A percentile compares a stretch with the other conserved stretches of the same genome.
phyloP scores from a whole-genome alignment of 208 protist genomes.

The Balamuthia mandrillaris region DNA sequence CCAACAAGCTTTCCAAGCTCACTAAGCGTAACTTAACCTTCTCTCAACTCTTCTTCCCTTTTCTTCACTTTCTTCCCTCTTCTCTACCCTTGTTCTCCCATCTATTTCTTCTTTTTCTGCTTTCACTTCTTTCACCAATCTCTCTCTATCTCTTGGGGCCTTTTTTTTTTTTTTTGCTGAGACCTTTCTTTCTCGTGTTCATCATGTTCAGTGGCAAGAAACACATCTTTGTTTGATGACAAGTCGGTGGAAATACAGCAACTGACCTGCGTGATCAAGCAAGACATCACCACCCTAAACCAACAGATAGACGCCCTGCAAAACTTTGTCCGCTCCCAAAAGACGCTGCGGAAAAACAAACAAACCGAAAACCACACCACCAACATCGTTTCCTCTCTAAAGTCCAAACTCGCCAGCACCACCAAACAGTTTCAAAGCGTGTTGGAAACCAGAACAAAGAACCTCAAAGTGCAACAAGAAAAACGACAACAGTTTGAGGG shows the following conservation, averaged over 20 bases:
- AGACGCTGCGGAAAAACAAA: slow-evolving; percentile 7
- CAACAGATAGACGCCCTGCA: background rate
- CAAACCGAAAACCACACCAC: background rate
- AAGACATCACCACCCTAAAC: slow-evolving; percentile 17
- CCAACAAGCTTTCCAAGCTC: slow-evolving; percentile 3
- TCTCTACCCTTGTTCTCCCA: background rate
- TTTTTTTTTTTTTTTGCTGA: background rate
- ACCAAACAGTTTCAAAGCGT: slow-evolving; percentile 1
- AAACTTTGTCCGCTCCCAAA: background rate
- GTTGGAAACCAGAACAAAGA: background rate
- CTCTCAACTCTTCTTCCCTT: background rate
- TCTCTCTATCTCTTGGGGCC: background rate
- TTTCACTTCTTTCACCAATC: background rate
- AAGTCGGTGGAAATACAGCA: slow-evolving; percentile 13
- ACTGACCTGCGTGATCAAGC: slow-evolving; percentile 2
- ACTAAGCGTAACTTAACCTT: background rate
- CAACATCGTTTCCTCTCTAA: background rate
- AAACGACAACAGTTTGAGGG: background rate
- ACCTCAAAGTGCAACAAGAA: slow-evolving; percentile 1
- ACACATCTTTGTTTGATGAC: slow-evolving; percentile 5
- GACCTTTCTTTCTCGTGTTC: background rate
- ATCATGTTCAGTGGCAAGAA: background rate
- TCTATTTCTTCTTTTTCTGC: background rate
- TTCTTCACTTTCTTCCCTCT: background rate
- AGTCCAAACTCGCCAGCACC: slow-evolving; percentile 4